Base-by-base conservation (phyloP, 345 rosid genomes). In the Eucalyptus shirleyi region DNA sequence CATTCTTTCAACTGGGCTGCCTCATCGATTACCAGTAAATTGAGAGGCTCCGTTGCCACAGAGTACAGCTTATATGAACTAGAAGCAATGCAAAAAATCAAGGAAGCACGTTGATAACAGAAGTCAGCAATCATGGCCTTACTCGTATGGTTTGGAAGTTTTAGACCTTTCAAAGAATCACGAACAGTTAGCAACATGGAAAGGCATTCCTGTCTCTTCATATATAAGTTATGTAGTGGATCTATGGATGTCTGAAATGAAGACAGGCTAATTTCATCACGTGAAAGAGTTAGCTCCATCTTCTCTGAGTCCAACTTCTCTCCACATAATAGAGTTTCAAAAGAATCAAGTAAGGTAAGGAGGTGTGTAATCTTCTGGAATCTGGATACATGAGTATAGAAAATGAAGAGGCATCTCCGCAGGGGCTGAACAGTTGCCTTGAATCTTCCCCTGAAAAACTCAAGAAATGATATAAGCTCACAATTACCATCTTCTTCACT, bases 1-100 rank as follows among this genome's bases (percentile, higher is more conserved):
- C 94, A 93, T 65, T 95, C 97, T 90, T 91, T 95, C 50, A 95
- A 87, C 86, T 95, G 97, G 13, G 95, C 95, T 50, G 97, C 97
- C 92, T 95, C 97, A 42, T 59, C 67, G 2, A 59, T 59, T 59
- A 26, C 67, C 67, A 59, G 67, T 59, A 60, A 11, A 26, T 60
- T 28, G 32, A 26, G 67, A 60, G 34, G 69, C 34, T 60, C 69
- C 34, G 28, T 60, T 60, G 15, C 32, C 69, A 60, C 69, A 28
- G 69, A 28, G 69, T 60, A 60, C 34, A 60, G 69, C 69, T 60
- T 60, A 60, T 28, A 28, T 60, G 69, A 60, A 60, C 69, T 28
- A 60, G 69, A 60, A 60, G 69, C 69, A 60, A 34, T 28, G 32
- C 69, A 60, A 60, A 60, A 60, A 60, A 28, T 60, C 69, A 60